Conservation (phyloP, 2,329 filamentous ascomycete species). For the Trichophyton mentagrophytes region DNA sequence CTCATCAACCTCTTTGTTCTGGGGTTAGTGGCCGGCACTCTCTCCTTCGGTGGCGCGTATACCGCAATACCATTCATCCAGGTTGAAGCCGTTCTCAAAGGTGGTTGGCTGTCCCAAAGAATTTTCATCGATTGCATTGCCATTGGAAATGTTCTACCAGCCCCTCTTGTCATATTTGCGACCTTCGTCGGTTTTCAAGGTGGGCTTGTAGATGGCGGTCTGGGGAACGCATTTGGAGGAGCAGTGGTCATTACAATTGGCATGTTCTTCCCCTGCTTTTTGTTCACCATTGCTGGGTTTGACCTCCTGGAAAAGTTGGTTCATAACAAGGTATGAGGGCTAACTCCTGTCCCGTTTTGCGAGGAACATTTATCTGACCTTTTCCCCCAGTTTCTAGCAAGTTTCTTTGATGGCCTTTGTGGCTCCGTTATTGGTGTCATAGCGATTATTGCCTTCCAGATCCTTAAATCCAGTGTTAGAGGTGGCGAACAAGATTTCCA, state of each 20-base stretch:
- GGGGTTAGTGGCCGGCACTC: neutral
- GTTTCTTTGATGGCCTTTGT: neutral
- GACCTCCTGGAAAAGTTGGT: neutral
- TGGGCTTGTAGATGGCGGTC: neutral
- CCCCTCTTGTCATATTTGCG: conserved; percentile 1
- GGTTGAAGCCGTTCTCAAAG: neutral
- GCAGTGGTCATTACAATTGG: neutral
- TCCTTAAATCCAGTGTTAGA: neutral
- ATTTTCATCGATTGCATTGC: neutral
- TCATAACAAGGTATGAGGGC: neutral
- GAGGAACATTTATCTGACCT: neutral
- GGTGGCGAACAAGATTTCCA: neutral
- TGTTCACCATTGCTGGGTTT: neutral
- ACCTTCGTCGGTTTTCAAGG: conserved; percentile 2
- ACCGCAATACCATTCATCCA: conserved; percentile 1
- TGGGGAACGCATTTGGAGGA: neutral
- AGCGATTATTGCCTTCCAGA: neutral
- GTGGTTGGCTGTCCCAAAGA: neutral
- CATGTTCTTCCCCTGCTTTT: neutral
- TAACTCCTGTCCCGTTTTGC: neutral
- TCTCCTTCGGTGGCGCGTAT: neutral
- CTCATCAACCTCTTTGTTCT: conserved; percentile 1
- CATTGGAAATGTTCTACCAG: conserved; percentile 1
- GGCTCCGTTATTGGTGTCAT: conserved; percentile 1
- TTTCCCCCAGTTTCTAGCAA: neutral